Evolutionary conservation across 176 grass and related monocot genomes (phyloP), one percentile per base, ranked within the genome.

Genomic region (Juncus effusus): DNA sequence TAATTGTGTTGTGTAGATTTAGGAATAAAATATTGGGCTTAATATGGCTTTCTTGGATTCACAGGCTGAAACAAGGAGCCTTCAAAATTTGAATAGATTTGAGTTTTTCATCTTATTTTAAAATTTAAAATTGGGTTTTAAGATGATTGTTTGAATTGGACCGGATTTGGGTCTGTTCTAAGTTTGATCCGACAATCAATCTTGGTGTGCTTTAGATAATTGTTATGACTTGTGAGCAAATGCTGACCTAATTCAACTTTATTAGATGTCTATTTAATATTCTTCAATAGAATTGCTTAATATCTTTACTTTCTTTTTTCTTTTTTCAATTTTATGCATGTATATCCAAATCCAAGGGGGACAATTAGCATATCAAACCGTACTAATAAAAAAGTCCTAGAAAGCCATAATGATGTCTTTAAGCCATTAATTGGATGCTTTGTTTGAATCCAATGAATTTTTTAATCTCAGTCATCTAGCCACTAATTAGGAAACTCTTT

Each of bases 371-470:
- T 16, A 62, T 36, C 53, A 71, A 59, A 71, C 67, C 53, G 12
- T 59, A 13, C 54, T 58, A 28, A 71, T 59, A 58, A 6, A 44
- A 51, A 72, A 13, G 68, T 28, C 19, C n/a, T 58, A 42, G 44
- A 59, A 59, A 72, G 38, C 42, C 35, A 4, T 45, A 45, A 59
- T 59, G 53, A 72, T 72, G 67, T 36, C 36, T 51, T 55, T 57
- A 58, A 72, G 68, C 68, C 19, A 59, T n/a, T 72, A 72, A n/a
- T 59, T 42, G 42, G 68, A 72, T 72, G 54, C 37, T 59, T 59
- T 59, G 67, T 71, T 53, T 45, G 54, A 16, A 45, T 72, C 37
- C 67, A 59, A 59, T 72, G 68, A 35, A 72, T 72, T 59, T 72
- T 6, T 59, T 57, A 45, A 36, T 44, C 44, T 47, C 44, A 2